Evolutionary conservation across 495 filamentous ascomycete species (phyloP).

Genomic region (Neurospora tetraspora): DNA sequence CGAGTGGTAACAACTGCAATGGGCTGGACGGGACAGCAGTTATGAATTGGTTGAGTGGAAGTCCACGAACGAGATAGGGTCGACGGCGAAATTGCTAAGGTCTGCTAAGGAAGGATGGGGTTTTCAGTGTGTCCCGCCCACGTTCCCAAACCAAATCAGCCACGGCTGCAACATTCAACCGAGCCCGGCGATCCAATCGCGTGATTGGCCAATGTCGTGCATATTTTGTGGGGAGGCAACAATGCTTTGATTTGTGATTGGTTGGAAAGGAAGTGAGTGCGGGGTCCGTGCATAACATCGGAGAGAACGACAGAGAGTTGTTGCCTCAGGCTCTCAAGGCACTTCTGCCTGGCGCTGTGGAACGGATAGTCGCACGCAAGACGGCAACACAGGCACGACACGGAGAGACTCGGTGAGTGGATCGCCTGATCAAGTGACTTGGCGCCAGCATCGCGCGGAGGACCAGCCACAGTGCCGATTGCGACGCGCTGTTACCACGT

Average conservation of each 20-base stretch:
- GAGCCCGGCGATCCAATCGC: background rate
- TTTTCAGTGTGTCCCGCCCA: conserved; percentile 7
- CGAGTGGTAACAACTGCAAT: background rate
- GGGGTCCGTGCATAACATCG: background rate
- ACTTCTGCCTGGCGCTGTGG: background rate
- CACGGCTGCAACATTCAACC: conserved; percentile 17
- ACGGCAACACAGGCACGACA: background rate
- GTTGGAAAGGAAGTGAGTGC: background rate
- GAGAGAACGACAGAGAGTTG: background rate
- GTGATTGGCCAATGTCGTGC: background rate
- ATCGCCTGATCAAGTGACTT: conserved; percentile 17
- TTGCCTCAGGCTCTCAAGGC: background rate
- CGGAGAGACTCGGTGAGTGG: background rate
- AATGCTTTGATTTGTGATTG: background rate
- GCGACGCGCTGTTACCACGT: conserved; percentile 18
- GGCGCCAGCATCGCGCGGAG: conserved; percentile 21
- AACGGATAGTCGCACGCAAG: background rate
- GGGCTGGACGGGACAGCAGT: background rate
- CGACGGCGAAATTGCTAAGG: conserved; percentile 23
- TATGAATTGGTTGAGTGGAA: background rate
- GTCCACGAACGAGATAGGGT: conserved; percentile 10
- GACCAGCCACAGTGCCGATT: conserved; percentile 12
- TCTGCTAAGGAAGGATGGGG: conserved; percentile 22
- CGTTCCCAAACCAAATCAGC: conserved; percentile 13
- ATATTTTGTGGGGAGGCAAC: background rate